These are phyloP conservation scores for Eimeria falciformis DNA, from an alignment of 169 alveolate genomes.

Conservation along the genomic window DNA sequence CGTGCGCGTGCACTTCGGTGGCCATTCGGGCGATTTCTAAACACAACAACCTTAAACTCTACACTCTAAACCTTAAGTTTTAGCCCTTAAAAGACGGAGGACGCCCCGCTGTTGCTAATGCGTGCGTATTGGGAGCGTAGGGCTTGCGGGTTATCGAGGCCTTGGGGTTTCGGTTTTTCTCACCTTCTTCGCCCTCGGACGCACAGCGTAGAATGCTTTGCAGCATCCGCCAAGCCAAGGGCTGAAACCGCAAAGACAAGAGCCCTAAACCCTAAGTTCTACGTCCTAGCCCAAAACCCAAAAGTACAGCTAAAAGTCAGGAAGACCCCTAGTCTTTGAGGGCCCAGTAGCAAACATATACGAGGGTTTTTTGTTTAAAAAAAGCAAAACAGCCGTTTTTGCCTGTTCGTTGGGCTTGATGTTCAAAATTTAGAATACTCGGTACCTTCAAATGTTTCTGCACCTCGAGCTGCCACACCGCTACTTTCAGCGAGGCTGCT, in stretches of 20 bases:
- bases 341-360: background rate
- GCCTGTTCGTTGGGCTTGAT: no score
- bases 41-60: background rate
- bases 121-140: no score
- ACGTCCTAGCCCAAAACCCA: background rate
- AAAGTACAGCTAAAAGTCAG: no score
- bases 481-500: background rate
- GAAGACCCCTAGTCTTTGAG: no score
- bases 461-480: slow-evolving; percentile 50
- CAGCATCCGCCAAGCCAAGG: slow-evolving; percentile 37
- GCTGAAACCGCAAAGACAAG: slow-evolving; percentile 50
- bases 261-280: background rate
- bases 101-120: background rate
- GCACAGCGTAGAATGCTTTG: slow-evolving; percentile 69
- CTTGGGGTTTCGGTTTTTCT: background rate
- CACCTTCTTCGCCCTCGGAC: slow-evolving; percentile 64
- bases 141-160: background rate
- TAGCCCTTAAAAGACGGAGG: no score
- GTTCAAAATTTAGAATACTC: no score
- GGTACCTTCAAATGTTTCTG: slow-evolving; percentile 39
- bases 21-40: slow-evolving; percentile 60
- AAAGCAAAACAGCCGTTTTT: no score
- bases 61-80: background rate
- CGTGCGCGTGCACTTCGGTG: slow-evolving; percentile 69
- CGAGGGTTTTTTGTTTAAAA: background rate